Percentiles rank a stretch among this genome's conserved stretches.
Evolutionary conservation across 108 stramenopile genomes (phyloP).

Genomic region (Cyclotella atomus): DNA sequence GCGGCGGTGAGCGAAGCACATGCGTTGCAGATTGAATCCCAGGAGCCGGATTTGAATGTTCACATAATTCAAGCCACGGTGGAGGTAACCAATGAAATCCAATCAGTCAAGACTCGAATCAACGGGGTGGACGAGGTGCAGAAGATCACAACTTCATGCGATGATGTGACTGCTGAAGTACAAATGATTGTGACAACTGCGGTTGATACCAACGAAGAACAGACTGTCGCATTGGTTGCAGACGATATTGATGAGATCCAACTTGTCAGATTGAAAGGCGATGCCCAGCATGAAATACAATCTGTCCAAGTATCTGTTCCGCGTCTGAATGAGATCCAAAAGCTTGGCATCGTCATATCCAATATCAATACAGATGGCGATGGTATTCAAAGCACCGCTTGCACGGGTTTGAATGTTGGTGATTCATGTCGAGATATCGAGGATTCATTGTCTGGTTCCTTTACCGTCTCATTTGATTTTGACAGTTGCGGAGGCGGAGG

Average conservation of each 20-base stretch:
- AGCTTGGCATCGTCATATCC: conserved; percentile 56
- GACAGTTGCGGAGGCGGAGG: conserved; percentile 48
- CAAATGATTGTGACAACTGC: conserved; percentile 83
- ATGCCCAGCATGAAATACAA: conserved; percentile 71
- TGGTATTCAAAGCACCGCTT: conserved; percentile 43
- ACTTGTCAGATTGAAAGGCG: conserved; percentile 53
- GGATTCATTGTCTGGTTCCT: conserved; percentile 50
- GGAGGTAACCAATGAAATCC: conserved; percentile 82
- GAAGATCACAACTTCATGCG: conserved; percentile 76
- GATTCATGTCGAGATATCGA: conserved; percentile 62
- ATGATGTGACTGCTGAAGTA: conserved; percentile 80
- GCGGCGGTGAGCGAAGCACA: conserved; percentile 61
- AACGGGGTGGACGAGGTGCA: conserved; percentile 86
- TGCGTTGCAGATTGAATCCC: conserved; percentile 36
- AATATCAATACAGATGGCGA: conserved; percentile 55
- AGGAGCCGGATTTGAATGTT: conserved; percentile 49
- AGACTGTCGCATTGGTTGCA: conserved; percentile 61
- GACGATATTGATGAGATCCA: conserved; percentile 82
- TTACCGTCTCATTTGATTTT: conserved; percentile 74
- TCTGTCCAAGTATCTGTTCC: conserved; percentile 58
- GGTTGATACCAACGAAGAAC: conserved; percentile 79
- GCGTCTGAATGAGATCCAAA: conserved; percentile 74
- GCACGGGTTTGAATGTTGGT: conserved; percentile 48
- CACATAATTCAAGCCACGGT: conserved; percentile 70
- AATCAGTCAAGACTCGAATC: conserved; percentile 69